A percentile compares a stretch with the other conserved stretches of the same genome.
Evolutionary conservation across 2,329 filamentous ascomycete genomes (phyloP).

Genomic region (Colletotrichum magnum): DNA sequence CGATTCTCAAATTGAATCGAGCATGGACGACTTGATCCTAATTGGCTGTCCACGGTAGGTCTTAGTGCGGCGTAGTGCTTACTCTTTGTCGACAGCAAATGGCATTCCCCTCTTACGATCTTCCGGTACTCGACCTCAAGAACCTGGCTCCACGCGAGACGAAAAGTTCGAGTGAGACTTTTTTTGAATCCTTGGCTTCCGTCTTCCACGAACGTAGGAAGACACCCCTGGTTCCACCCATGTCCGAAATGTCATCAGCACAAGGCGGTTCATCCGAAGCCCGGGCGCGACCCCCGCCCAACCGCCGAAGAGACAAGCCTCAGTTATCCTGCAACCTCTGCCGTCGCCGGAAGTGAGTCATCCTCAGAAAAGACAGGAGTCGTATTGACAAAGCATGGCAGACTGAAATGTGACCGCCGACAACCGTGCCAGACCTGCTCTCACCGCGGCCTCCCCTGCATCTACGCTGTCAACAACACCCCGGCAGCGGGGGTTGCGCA

Average conservation of each 20-base stretch:
- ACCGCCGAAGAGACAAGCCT: constrained; percentile 51
- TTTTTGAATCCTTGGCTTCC: not conserved
- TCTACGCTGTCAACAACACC: constrained; percentile 42
- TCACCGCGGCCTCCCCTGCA: constrained; percentile 43
- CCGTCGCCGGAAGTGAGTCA: constrained; percentile 51
- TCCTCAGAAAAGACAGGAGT: no score
- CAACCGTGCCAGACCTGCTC: constrained; percentile 45
- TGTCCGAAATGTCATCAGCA: not conserved
- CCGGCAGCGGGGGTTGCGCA: constrained; percentile 6
- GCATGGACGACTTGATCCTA: no score
- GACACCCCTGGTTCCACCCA: not conserved
- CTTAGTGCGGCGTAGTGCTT: no score
- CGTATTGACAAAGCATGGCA: constrained; percentile 13
- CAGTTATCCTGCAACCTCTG: constrained; percentile 53
- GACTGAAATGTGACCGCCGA: constrained; percentile 45
- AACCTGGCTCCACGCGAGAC: no score
- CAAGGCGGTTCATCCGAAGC: constrained; percentile 4
- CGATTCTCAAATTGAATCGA: no score
- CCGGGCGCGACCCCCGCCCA: constrained; percentile 28
- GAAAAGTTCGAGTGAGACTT: no score
- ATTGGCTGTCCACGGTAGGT: no score
- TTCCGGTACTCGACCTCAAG: no score
- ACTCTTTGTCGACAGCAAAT: no score
- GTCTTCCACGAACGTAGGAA: not conserved
- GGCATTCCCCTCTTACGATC: no score